phyloP scores from a whole-genome alignment of 1,284 basidiomycete species.

The Somion occarium region DNA sequence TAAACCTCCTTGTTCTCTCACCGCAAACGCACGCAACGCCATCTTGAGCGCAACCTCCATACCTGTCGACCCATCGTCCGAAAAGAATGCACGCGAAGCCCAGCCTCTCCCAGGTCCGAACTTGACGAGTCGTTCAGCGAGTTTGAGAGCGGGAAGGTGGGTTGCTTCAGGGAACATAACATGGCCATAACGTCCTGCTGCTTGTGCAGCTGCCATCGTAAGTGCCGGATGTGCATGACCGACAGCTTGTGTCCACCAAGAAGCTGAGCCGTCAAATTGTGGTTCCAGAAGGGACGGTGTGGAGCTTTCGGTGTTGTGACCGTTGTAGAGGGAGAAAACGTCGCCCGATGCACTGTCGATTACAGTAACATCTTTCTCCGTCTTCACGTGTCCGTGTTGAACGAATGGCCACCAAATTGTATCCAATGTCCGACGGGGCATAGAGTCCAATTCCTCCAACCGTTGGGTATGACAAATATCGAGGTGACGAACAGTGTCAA shows the following conservation, averaged over 20 bases:
- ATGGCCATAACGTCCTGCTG: constrained; percentile 93
- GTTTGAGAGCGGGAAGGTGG: constrained; percentile 78
- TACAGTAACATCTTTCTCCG: constrained; percentile 74
- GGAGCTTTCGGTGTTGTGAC: constrained; percentile 20
- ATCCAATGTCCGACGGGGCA: constrained; percentile 76
- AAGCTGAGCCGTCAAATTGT: constrained; percentile 88
- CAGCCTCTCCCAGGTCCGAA: constrained; percentile 80
- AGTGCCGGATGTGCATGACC: constrained; percentile 81
- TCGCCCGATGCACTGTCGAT: constrained; percentile 91
- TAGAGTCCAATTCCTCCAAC: constrained; percentile 66
- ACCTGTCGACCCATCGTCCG: constrained; percentile 92
- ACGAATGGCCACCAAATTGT: constrained; percentile 98
- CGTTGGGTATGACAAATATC: constrained; percentile 61
- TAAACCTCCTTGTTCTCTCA: constrained; percentile 36
- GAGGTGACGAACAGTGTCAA: constrained; percentile 54
- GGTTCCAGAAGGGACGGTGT: constrained; percentile 53
- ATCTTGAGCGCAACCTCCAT: constrained; percentile 98
- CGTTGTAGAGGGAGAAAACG: constrained; percentile 72
- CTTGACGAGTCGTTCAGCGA: constrained; percentile 69
- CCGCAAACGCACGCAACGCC: constrained; percentile 77
- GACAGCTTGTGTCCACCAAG: constrained; percentile 97
- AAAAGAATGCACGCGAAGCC: constrained; percentile 90
- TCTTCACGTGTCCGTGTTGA: constrained; percentile 77
- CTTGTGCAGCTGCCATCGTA: constrained; percentile 82
- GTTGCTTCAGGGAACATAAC: constrained; percentile 93